Percentiles rank a stretch among this genome's conserved stretches.
These are phyloP conservation scores for Fomes fomentarius DNA, from an alignment of 1,284 basidiomycete species.

Conservation along the genomic window DNA sequence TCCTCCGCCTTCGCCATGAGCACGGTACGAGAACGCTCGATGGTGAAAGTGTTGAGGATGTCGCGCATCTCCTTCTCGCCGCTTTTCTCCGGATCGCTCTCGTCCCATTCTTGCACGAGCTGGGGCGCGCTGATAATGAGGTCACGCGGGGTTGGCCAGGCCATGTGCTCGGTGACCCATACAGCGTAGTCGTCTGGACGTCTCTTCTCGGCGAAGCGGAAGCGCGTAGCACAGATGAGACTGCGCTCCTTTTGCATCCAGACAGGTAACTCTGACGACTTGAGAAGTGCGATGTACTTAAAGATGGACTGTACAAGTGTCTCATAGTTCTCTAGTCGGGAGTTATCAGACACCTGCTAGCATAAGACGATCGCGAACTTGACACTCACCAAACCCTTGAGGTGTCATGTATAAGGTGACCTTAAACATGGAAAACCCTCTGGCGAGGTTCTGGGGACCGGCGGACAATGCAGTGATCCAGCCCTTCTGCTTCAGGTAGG, in stretches of 20 bases:
- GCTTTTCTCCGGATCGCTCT: constrained; percentile 37
- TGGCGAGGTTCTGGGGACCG: constrained; percentile 74
- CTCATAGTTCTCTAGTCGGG: constrained; percentile 71
- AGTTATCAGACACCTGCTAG: neutral
- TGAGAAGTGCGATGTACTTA: constrained; percentile 88
- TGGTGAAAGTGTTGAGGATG: constrained; percentile 63
- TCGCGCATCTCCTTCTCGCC: constrained; percentile 63
- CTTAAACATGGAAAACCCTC: constrained; percentile 92
- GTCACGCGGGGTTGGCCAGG: constrained; percentile 82
- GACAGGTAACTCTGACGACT: constrained; percentile 67
- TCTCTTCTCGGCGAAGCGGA: constrained; percentile 89
- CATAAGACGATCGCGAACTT: no score
- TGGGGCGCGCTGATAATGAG: constrained; percentile 77
- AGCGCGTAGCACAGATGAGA: constrained; percentile 76
- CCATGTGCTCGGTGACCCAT: constrained; percentile 77
- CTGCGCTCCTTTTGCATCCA: constrained; percentile 85
- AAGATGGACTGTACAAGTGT: constrained; percentile 76
- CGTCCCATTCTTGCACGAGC: constrained; percentile 81
- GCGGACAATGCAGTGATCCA: constrained; percentile 87
- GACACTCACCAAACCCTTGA: constrained; percentile 80
- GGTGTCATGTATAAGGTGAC: constrained; percentile 82
- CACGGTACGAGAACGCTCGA: constrained; percentile 71
- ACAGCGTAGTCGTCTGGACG: constrained; percentile 84
- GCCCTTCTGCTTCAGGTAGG: constrained; percentile 90
- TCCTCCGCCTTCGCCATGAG: constrained; percentile 79